Conservation (phyloP, 2,329 filamentous ascomycete genomes). For the Emergomyces africanus region DNA sequence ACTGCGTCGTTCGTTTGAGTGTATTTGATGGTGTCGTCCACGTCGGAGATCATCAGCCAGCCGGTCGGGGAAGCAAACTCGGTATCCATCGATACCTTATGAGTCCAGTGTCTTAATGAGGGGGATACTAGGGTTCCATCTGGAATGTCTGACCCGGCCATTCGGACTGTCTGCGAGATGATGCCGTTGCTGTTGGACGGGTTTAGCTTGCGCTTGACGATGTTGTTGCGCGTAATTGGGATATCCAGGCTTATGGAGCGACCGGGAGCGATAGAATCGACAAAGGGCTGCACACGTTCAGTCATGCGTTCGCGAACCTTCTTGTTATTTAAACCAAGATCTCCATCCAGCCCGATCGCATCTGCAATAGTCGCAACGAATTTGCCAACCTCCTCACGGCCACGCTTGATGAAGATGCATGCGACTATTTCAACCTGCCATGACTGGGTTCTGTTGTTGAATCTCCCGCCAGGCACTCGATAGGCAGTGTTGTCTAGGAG, state of each 20-base stretch:
- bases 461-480: constrained; percentile 31
- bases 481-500: constrained; percentile 83
- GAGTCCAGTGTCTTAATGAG: constrained; percentile 15
- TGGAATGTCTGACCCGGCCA: constrained; percentile 31
- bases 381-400: constrained; percentile 53
- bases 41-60: constrained; percentile 77
- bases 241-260: constrained; percentile 55
- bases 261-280: constrained; percentile 61
- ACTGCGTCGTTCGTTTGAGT: constrained; percentile 69
- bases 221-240: constrained; percentile 34
- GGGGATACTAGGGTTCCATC: constrained; percentile 38
- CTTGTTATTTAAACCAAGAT: constrained; percentile 32
- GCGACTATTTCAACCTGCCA: constrained; percentile 80
- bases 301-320: constrained; percentile 52
- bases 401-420: constrained; percentile 64
- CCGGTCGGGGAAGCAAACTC: constrained; percentile 63
- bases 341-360: constrained; percentile 52
- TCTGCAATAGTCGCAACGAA: constrained; percentile 59
- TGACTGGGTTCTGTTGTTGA: constrained; percentile 24
- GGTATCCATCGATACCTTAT: constrained; percentile 52
- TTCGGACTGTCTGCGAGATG: constrained; percentile 47
- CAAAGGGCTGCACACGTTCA: constrained; percentile 48
- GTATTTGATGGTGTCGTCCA: constrained; percentile 93
- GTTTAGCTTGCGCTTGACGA: constrained; percentile 43
- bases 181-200: constrained; percentile 63